phyloP scores from a whole-genome alignment of 257 asterid genomes.

The Paulownia fortunei region DNA sequence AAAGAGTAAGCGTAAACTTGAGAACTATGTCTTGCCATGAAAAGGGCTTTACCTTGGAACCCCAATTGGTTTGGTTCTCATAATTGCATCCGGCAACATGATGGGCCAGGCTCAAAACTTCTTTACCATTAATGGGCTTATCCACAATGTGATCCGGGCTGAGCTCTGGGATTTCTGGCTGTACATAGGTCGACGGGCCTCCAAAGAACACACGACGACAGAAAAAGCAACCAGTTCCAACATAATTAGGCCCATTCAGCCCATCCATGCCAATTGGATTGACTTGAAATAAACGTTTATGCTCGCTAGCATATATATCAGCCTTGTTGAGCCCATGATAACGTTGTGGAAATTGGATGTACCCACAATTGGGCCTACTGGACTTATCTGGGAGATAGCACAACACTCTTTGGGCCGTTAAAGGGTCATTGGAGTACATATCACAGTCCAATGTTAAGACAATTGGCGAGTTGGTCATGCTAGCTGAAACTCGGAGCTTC shows the following conservation, averaged over 20 bases:
- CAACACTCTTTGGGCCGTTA: conserved; percentile 50
- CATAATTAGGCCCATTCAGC: conserved; percentile 60
- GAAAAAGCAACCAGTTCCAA: conserved; percentile 81
- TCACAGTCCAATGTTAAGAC: conserved; percentile 77
- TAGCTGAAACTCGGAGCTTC: conserved; percentile 76
- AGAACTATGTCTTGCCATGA: background rate
- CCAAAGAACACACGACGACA: conserved; percentile 67
- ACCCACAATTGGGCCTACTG: conserved; percentile 53
- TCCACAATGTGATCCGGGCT: conserved; percentile 44
- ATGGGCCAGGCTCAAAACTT: conserved; percentile 48
- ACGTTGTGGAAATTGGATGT: conserved; percentile 73
- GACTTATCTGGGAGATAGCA: conserved; percentile 50
- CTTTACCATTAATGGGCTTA: conserved; percentile 40
- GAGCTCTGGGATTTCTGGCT: conserved; percentile 54
- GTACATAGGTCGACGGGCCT: conserved; percentile 42
- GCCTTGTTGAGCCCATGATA: conserved; percentile 65
- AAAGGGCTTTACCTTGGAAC: conserved; percentile 58
- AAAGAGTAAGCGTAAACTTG: background rate
- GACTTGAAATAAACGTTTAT: conserved; percentile 45
- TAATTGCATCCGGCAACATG: conserved; percentile 62
- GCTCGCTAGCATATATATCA: conserved; percentile 68
- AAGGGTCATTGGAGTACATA: conserved; percentile 80
- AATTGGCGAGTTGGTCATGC: conserved; percentile 75
- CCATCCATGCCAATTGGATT: conserved; percentile 79
- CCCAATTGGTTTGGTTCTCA: conserved; percentile 66